phyloP scores from a whole-genome alignment of 208 protist genomes.

The Tetramitus jugosus region DNA sequence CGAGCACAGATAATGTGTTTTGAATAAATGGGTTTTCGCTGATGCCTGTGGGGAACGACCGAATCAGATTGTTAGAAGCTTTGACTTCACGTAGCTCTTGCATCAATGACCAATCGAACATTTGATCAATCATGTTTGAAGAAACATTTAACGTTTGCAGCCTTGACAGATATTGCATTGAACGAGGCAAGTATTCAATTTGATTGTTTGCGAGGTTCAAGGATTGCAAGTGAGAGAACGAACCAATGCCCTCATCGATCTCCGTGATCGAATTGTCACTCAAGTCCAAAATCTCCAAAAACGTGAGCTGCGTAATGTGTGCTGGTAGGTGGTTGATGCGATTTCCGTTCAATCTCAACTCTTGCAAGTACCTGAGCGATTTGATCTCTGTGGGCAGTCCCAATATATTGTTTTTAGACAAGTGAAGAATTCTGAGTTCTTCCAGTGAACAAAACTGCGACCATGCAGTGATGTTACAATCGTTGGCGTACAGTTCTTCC shows the following conservation, averaged over 20 bases:
- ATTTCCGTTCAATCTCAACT: neutral
- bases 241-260: neutral
- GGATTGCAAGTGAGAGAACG: neutral
- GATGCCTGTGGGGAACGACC: neutral
- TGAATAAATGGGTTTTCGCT: neutral
- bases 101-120: neutral
- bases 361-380: neutral
- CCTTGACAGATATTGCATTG: neutral
- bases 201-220: neutral
- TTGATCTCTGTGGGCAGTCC: slow-evolving; percentile 1
- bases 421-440: no score
- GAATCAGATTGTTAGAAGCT: neutral
- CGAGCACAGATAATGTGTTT: neutral
- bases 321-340: neutral
- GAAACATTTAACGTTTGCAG: neutral
- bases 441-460: no score
- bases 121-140: neutral
- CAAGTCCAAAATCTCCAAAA: slow-evolving; percentile 3
- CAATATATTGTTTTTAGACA: no score
- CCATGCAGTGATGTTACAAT: no score
- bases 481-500: no score
- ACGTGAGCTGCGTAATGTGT: neutral
- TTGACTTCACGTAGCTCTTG: neutral
- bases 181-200: neutral
- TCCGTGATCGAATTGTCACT: neutral